Conservation (phyloP, 495 filamentous ascomycete genomes). For the Bacidia rubella region DNA sequence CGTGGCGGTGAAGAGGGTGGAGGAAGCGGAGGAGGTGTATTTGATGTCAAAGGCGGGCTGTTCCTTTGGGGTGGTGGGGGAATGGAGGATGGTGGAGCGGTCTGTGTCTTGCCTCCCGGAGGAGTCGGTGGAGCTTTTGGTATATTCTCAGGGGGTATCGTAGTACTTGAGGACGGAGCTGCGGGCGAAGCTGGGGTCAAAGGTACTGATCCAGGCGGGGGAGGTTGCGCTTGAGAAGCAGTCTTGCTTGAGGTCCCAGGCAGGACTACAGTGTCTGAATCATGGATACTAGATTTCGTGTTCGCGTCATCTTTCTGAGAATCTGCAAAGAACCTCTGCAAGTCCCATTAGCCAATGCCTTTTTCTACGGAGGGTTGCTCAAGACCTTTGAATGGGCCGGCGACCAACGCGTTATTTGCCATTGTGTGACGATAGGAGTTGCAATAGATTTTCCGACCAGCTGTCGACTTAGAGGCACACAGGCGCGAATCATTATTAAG, state of each 20-base stretch:
- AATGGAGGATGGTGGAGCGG: conserved; percentile 25
- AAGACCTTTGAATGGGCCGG: conserved; percentile 4
- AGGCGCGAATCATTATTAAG: not conserved
- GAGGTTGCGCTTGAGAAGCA: conserved; percentile 32
- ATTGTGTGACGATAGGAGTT: conserved; percentile 38
- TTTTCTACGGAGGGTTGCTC: not conserved
- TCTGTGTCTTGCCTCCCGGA: conserved; percentile 31
- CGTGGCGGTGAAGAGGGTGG: conserved; percentile 31
- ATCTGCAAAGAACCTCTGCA: conserved; percentile 36
- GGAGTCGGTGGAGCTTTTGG: conserved; percentile 45
- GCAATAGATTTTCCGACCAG: conserved; percentile 36
- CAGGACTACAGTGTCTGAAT: conserved; percentile 37
- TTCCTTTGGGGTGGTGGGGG: conserved; percentile 18
- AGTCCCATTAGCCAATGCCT: conserved; percentile 7
- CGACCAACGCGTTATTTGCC: conserved; percentile 31
- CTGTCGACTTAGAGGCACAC: conserved; percentile 42
- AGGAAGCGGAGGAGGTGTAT: conserved; percentile 32
- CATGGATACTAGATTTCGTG: conserved; percentile 27
- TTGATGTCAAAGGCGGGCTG: conserved; percentile 18
- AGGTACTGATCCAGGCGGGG: conserved; percentile 27
- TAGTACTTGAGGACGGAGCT: conserved; percentile 32
- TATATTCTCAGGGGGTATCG: conserved; percentile 46
- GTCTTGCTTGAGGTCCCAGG: conserved; percentile 44
- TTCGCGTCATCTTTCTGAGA: conserved; percentile 33
- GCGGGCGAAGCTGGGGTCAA: conserved; percentile 20